Base-by-base conservation (phyloP, 78 protist genomes). In the Creolimax fragrantissima region DNA sequence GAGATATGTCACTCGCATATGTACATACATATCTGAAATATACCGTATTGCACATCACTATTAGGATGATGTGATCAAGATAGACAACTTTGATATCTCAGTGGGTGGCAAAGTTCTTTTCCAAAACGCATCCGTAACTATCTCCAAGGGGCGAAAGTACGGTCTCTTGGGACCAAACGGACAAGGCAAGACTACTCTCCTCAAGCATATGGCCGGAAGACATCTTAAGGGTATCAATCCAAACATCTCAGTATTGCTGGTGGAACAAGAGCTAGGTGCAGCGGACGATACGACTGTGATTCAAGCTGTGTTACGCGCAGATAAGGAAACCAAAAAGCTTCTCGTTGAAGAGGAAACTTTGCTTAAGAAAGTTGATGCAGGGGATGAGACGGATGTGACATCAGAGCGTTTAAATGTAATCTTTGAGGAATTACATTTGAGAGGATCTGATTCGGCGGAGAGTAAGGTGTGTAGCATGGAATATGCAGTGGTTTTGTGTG, bases 231-330 rank as follows among this genome's bases (percentile, higher is more conserved):
- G 90, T 43, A 41, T 96, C 66, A 91, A 94, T 0, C 17, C 47
- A 24, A 4, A 5, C 94, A 2, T 97, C 41, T 3, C 67, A 3
- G 45, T 95, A 39, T 93, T 94, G 43, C 95, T 90, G 42, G 92
- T 96, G 43, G 96, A 95, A 91, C 98, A 97, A 83, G 98, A 96
- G 90, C 74, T 93, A 81, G 81, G 24, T 2, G 83, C 5, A 3
- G 85, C 44, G 11, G 44, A 45, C 32, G 92, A 92, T 37, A 3
- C 36, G 42, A 3, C 41, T 2, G 95, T 90, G 43, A 35, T 95
- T 3, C 45, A 95, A 58, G 7, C 92, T 32, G 83, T 93, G 41
- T 66, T 89, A 39, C 32, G 32, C 4, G 3, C 94, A 5, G 93
- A 94, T 67, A 4, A 5, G 74, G 74, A 58, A 58, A 58, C 74